Evolutionary conservation across 176 grass and related monocot species (phyloP), one percentile per base, ranked within the genome.

Genomic region (Carex myosuroides): DNA sequence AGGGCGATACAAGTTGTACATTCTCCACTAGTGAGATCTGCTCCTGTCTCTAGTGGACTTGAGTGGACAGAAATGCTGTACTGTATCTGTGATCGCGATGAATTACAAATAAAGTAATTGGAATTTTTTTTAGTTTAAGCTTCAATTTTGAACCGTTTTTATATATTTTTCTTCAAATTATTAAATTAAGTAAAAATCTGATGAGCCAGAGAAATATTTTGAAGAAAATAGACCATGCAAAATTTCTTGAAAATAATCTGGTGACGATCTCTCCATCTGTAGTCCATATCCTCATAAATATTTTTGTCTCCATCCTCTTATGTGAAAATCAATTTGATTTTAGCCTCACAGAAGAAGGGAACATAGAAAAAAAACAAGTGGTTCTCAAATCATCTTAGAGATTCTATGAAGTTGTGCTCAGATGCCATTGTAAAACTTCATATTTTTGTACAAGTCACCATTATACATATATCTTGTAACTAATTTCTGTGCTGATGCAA

Each of bases 321-420:
- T 48, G 58, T 81, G 3, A 81, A 60, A 41, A 41, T 81, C 74
- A 4, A 81, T 44, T 63, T 42, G n/a, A 46, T 81, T 81, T 64
- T 44, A 81, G 58, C 79, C 79, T 60, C 79, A 81, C 8, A 64
- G 16, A 64, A 81, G 29, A 21, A 41, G 39, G 64, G 14, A 62
- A 64, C 48, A 22, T 20, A 46, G 17, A 63, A 55, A 56, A 55
- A 56, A 32, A 77, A 77, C 48, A 77, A 56, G 73, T 55, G 73
- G 73, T 33, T 55, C 73, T 77, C 24, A 9, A 32, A 14, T 8
- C 13, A 54, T 77, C 48, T 33, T 17, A 29, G 4, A 77, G 22
- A 77, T 77, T 56, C 55, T 56, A 70, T 73, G 13, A 55, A 54
- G 5, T 77, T 77, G 18, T 77, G 13, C 73, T 52, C 24, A 77